Percentiles rank a stretch among this genome's conserved stretches.
These are phyloP conservation scores for Sutorius eximius DNA, from an alignment of 1,284 basidiomycete genomes.

Conservation along the genomic window DNA sequence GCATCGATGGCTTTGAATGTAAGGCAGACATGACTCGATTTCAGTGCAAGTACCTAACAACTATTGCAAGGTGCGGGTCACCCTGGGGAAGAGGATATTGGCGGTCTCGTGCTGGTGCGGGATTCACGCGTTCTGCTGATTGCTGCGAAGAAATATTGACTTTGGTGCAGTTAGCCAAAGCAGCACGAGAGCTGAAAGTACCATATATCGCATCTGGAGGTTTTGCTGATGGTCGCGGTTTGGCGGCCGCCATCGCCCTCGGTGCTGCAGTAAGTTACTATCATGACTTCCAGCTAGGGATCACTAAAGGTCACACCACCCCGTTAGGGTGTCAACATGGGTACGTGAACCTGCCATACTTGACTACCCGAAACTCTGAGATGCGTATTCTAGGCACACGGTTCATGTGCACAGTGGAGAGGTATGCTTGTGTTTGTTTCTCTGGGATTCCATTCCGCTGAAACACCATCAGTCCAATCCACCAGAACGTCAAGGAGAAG, in stretches of 20 bases:
- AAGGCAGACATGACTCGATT: slow-evolving; percentile 16
- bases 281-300: neutral
- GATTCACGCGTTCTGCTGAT: slow-evolving; percentile 1
- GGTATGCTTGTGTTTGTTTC: slow-evolving; percentile 38
- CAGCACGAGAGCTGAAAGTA: slow-evolving; percentile 80
- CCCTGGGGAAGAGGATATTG: slow-evolving; percentile 94
- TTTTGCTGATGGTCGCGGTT: slow-evolving; percentile 78
- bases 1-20: slow-evolving; percentile 91
- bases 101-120: slow-evolving; percentile 81
- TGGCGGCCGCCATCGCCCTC: slow-evolving; percentile 80
- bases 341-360: slow-evolving; percentile 38
- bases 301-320: neutral
- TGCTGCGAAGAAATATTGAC: neutral
- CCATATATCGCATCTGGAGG: slow-evolving; percentile 93
- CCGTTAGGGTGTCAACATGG: slow-evolving; percentile 80
- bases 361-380: neutral
- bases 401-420: slow-evolving; percentile 82
- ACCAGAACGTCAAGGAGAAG: slow-evolving; percentile 87
- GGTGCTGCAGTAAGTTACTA: slow-evolving; percentile 69
- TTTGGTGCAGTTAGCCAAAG: slow-evolving; percentile 70
- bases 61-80: slow-evolving; percentile 75
- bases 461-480: slow-evolving; percentile 62
- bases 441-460: neutral
- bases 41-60: neutral
- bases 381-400: slow-evolving; percentile 58